phyloP scores from a whole-genome alignment of 179 eudicot genomes.

The Actinidia arguta region DNA sequence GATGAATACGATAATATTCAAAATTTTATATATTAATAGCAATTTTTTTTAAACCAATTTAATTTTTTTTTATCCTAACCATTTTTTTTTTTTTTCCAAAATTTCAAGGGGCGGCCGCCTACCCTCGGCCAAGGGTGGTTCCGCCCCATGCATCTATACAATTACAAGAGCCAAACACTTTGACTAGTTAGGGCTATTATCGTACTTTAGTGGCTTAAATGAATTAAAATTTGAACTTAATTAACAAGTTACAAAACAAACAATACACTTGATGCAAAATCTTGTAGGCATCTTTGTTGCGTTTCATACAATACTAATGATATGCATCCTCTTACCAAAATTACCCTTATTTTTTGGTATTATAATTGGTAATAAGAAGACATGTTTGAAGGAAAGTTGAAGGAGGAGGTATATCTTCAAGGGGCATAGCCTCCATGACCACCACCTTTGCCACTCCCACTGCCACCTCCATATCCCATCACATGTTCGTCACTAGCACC shows the following conservation, averaged over 20 bases:
- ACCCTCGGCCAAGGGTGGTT: no score
- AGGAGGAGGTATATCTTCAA: slow-evolving; percentile 7
- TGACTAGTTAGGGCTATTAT: neutral
- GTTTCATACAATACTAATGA: neutral
- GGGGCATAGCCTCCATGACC: slow-evolving; percentile 39
- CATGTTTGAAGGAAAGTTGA: neutral
- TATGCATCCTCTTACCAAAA: neutral
- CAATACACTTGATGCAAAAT: neutral
- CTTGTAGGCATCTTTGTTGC: neutral
- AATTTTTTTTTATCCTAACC: no score
- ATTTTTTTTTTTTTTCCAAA: no score
- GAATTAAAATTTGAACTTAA: neutral
- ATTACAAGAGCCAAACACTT: neutral
- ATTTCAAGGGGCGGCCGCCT: no score
- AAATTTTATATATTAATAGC: no score
- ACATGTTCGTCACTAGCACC: neutral
- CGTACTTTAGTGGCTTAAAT: neutral
- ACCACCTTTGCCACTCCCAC: slow-evolving; percentile 26
- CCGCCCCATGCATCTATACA: neutral
- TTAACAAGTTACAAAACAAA: neutral
- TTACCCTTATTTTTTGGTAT: slow-evolving; percentile 7
- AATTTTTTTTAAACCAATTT: no score
- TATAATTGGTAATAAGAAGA: neutral
- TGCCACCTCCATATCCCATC: slow-evolving; percentile 7
- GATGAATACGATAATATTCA: no score